Evolutionary conservation across 768 basidiomycete genomes (phyloP).

Genomic region (Lactarius psammicola): DNA sequence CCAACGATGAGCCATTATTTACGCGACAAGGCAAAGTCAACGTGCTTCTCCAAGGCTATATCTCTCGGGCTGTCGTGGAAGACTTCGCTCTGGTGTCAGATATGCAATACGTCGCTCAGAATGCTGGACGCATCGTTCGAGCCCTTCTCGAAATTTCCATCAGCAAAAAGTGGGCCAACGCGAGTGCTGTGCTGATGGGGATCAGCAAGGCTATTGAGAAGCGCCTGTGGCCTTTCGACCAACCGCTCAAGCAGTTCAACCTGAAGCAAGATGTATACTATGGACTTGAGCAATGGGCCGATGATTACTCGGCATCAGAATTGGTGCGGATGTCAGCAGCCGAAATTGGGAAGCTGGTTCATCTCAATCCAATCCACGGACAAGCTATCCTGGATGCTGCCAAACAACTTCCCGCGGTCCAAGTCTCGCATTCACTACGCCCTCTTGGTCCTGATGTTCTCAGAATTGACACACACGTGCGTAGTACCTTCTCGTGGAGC

Average conservation of each 20-base stretch:
- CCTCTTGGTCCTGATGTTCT: conserved; percentile 86
- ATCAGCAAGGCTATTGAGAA: conserved; percentile 94
- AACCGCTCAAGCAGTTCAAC: conserved; percentile 80
- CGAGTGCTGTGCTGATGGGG: conserved; percentile 74
- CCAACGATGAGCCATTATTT: conserved; percentile 6
- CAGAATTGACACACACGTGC: conserved; percentile 63
- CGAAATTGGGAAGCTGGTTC: conserved; percentile 76
- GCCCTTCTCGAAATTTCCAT: conserved; percentile 93
- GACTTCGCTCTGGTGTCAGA: conserved; percentile 98
- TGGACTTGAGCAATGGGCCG: conserved; percentile 75
- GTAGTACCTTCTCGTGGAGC: conserved; percentile 78
- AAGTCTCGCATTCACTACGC: conserved; percentile 64
- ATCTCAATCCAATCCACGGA: conserved; percentile 85
- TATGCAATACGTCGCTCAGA: conserved; percentile 90
- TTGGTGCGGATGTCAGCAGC: conserved; percentile 63
- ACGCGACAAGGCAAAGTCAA: conserved; percentile 79
- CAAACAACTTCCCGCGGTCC: conserved; percentile 76
- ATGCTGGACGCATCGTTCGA: conserved; percentile 91
- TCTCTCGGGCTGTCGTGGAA: conserved; percentile 76
- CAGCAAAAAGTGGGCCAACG: conserved; percentile 87
- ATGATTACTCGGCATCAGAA: conserved; percentile 74
- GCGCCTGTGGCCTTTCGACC: conserved; percentile 91
- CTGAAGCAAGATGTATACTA: conserved; percentile 77
- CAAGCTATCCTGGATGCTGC: conserved; percentile 74
- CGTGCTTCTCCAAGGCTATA: conserved; percentile 87